A percentile compares a stretch with the other conserved stretches of the same genome.
phyloP scores from a whole-genome alignment of 2,329 filamentous ascomycete genomes.

The Pseudomassariella vexata region DNA sequence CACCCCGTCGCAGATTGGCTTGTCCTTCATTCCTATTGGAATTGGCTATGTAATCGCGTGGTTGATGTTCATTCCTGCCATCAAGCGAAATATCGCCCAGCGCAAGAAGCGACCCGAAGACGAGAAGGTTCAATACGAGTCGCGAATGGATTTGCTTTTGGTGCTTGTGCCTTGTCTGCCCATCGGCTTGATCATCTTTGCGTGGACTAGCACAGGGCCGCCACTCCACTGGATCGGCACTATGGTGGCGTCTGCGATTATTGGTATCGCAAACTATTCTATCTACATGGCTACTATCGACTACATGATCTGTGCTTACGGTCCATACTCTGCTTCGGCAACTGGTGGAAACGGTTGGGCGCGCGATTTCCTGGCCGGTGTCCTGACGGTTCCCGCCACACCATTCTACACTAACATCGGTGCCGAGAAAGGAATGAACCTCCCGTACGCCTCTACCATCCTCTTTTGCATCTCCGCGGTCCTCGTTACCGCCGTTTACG shows the following conservation, averaged over 20 bases:
- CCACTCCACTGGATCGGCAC: conserved; percentile 57
- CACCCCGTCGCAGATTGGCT: conserved; percentile 28
- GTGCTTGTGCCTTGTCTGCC: conserved; percentile 53
- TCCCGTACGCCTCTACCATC: conserved; percentile 49
- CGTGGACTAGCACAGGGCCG: conserved; percentile 49
- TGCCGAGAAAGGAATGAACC: conserved; percentile 36
- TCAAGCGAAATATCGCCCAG: conserved; percentile 33
- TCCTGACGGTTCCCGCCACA: conserved; percentile 56
- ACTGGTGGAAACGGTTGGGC: conserved; percentile 64
- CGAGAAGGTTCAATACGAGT: conserved; percentile 57
- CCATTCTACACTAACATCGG: conserved; percentile 47
- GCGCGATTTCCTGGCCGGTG: conserved; percentile 59
- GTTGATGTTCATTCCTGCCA: conserved; percentile 49
- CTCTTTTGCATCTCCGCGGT: conserved; percentile 45
- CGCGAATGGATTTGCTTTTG: conserved; percentile 52
- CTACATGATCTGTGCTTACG: conserved; percentile 64
- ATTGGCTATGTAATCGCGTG: conserved; percentile 56
- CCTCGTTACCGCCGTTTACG: conserved; percentile 47
- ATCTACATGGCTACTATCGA: conserved; percentile 66
- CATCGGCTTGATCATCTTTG: conserved; percentile 60
- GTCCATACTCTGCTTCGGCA: conserved; percentile 59
- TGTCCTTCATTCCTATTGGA: conserved; percentile 39
- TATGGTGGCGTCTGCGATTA: conserved; percentile 53
- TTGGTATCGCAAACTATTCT: conserved; percentile 59
- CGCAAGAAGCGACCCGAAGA: conserved; percentile 38